Evolutionary conservation across 495 filamentous ascomycete genomes (phyloP).

Genomic region (Aspergillus nidulans): DNA sequence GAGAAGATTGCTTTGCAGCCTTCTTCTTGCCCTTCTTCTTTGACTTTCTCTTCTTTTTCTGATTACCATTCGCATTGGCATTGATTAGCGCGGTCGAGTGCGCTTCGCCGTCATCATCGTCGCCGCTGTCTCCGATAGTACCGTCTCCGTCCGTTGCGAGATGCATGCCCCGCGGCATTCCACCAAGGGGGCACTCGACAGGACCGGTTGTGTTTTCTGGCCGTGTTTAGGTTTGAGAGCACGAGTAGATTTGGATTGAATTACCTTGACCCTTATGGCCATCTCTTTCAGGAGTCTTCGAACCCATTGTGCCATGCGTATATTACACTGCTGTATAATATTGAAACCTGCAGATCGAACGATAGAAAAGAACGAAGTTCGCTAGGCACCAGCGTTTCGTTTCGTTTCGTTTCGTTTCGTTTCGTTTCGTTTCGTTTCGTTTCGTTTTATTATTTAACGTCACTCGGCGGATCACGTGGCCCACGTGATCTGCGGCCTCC

Average conservation of each 20-base stretch:
- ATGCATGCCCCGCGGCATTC: slow-evolving; percentile 32
- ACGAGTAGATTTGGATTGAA: background rate
- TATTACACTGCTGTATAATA: background rate
- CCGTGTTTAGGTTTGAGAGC: slow-evolving; percentile 9
- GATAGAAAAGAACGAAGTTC: background rate
- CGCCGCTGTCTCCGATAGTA: slow-evolving; percentile 37
- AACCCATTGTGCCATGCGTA: slow-evolving; percentile 14
- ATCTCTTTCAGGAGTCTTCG: slow-evolving; percentile 14
- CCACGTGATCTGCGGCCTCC: too few species aligned
- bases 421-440: too few species aligned
- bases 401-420: too few species aligned
- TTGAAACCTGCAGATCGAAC: background rate
- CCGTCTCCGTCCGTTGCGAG: slow-evolving; percentile 40
- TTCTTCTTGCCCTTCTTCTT: slow-evolving; percentile 48
- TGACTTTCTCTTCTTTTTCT: slow-evolving; percentile 52
- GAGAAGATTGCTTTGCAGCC: slow-evolving; percentile 43
- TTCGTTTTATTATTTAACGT: too few species aligned
- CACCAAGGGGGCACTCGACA: slow-evolving; percentile 37
- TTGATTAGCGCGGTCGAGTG: slow-evolving; percentile 35
- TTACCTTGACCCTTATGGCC: slow-evolving; percentile 12
- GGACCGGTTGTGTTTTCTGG: slow-evolving; percentile 16
- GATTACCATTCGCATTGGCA: slow-evolving; percentile 12
- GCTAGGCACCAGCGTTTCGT: background rate
- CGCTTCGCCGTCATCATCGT: slow-evolving; percentile 54
- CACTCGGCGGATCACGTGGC: too few species aligned